Evolutionary conservation across 140 eudicot species (phyloP).

Genomic region (Cichorium intybus): DNA sequence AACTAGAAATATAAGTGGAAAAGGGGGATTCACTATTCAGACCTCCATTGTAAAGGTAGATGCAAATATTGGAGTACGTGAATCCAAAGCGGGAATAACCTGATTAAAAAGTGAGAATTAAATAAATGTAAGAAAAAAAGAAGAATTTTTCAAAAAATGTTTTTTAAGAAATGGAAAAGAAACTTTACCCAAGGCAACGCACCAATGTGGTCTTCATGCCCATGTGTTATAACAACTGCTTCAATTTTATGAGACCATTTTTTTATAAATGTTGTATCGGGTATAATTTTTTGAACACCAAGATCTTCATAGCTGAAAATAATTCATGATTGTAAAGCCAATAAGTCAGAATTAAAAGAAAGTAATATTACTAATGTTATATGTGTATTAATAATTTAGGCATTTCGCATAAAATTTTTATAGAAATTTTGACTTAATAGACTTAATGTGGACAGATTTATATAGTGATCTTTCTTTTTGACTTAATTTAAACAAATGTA

Average conservation of each 20-base stretch:
- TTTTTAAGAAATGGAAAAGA: constrained; percentile 36
- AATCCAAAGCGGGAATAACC: constrained; percentile 97
- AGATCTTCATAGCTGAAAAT: constrained; percentile 81
- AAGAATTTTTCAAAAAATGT: neutral
- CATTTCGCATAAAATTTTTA: neutral
- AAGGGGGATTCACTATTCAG: constrained; percentile 17
- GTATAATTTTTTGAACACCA: constrained; percentile 95
- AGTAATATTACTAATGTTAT: neutral
- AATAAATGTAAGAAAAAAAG: neutral
- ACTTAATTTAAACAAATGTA: no score
- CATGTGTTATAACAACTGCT: constrained; percentile 98
- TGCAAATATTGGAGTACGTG: constrained; percentile 86
- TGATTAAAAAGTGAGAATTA: constrained; percentile 31
- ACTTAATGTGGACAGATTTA: no score
- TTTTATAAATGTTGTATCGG: constrained; percentile 89
- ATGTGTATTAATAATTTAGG: neutral
- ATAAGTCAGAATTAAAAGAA: neutral
- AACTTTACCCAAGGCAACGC: constrained; percentile 98
- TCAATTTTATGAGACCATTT: constrained; percentile 99
- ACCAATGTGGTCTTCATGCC: constrained; percentile 99
- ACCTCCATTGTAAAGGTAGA: constrained; percentile 99
- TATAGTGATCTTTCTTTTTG: no score
- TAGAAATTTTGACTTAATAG: neutral
- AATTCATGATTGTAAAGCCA: constrained; percentile 1
- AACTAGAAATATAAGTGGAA: neutral